Evolutionary conservation across 2,329 filamentous ascomycete genomes (phyloP).

Genomic region (Corynespora cassiicola): DNA sequence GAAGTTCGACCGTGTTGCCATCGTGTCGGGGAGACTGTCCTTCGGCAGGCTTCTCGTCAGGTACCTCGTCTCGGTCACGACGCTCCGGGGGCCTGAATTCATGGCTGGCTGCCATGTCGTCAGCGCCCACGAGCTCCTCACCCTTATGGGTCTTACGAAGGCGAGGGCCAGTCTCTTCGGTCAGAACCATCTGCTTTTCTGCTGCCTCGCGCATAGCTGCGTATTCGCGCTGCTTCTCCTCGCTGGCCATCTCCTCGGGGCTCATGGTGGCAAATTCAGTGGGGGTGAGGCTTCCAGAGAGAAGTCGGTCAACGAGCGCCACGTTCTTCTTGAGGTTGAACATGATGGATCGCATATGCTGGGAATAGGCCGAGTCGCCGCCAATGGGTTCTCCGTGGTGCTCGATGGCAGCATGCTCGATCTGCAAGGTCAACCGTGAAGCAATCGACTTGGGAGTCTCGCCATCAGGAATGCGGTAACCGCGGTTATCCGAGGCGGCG

Average conservation of each 20-base stretch:
- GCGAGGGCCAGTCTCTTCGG: conserved; percentile 73
- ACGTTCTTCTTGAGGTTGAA: conserved; percentile 91
- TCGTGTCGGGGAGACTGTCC: conserved; percentile 19
- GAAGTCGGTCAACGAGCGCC: conserved; percentile 75
- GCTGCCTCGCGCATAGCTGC: conserved; percentile 78
- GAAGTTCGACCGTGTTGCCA: conserved; percentile 37
- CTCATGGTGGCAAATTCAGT: conserved; percentile 86
- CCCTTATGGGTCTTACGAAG: conserved; percentile 94
- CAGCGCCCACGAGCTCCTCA: conserved; percentile 85
- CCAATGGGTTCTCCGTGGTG: conserved; percentile 58
- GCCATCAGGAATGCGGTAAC: conserved; percentile 68
- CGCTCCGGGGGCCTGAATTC: conserved; percentile 35
- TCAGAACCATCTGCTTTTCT: conserved; percentile 84
- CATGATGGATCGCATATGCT: conserved; percentile 75
- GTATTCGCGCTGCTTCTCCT: conserved; percentile 81
- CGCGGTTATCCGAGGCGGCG: conserved; percentile 69
- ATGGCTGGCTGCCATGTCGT: conserved; percentile 47
- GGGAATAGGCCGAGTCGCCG: conserved; percentile 58
- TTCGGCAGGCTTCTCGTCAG: conserved; percentile 27
- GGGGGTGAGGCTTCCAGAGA: conserved; percentile 75
- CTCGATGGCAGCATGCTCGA: conserved; percentile 73
- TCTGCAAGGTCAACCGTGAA: conserved; percentile 74
- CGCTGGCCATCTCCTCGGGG: conserved; percentile 87
- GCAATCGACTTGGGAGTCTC: conserved; percentile 69
- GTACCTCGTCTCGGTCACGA: conserved; percentile 30